These are phyloP conservation scores for Cutaneotrichosporon cavernicola DNA, from an alignment of 1,284 basidiomycete genomes.

Conservation along the genomic window DNA sequence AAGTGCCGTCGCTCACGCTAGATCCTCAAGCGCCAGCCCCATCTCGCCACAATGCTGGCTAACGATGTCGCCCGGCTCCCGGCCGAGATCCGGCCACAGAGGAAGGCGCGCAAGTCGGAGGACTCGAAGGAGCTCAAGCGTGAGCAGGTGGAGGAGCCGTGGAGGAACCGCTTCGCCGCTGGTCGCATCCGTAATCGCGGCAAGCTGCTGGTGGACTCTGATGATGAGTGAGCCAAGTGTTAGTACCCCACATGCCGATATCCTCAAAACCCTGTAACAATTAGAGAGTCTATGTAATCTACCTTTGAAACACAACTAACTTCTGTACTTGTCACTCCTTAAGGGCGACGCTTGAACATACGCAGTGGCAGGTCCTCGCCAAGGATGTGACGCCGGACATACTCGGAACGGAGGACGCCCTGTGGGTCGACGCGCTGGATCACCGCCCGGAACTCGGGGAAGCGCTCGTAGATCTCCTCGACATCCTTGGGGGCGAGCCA, in stretches of 20 bases:
- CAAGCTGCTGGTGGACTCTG: slow-evolving; percentile 11
- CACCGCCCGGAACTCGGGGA: slow-evolving; percentile 74
- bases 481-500: slow-evolving; percentile 67
- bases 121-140: neutral
- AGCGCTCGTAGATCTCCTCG: slow-evolving; percentile 72
- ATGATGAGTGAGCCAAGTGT: slow-evolving; percentile 7
- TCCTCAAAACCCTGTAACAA: neutral
- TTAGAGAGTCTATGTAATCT: slow-evolving; percentile 15
- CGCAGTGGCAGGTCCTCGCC: slow-evolving; percentile 50
- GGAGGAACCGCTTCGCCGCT: slow-evolving; percentile 7
- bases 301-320: neutral
- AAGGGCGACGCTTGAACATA: slow-evolving; percentile 39
- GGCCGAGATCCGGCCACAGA: neutral
- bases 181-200: slow-evolving; percentile 12
- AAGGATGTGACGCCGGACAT: slow-evolving; percentile 57
- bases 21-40: slow-evolving; percentile 35
- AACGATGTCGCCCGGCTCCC: slow-evolving; percentile 28
- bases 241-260: slow-evolving; percentile 15
- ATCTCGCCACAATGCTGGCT: slow-evolving; percentile 35
- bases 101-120: neutral
- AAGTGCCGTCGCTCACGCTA: slow-evolving; percentile 10
- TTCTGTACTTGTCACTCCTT: neutral
- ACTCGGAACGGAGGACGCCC: slow-evolving; percentile 66
- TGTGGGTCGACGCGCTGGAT: slow-evolving; percentile 73
- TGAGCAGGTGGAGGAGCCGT: slow-evolving; percentile 13